Conservation (phyloP, 352 stramenopile genomes). For the Pythium rishiriense region DNA sequence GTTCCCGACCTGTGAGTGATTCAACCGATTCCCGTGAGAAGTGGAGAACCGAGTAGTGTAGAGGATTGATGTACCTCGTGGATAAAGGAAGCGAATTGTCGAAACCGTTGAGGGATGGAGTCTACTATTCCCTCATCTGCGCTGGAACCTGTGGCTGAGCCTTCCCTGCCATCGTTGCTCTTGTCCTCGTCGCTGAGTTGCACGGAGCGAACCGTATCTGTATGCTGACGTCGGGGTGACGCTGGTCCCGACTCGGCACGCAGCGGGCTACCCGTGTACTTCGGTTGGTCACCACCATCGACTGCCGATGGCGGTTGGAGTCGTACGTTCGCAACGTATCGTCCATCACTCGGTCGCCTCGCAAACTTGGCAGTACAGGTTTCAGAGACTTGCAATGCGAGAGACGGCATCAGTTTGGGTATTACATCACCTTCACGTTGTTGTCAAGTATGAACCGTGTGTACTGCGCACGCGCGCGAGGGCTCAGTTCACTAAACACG, state of each 20-base stretch:
- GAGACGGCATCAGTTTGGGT: background rate
- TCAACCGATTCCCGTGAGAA: background rate
- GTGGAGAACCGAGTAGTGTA: no score
- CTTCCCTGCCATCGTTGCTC: background rate
- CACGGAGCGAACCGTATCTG: background rate
- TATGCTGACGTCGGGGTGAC: background rate
- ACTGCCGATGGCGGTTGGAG: constrained; percentile 19
- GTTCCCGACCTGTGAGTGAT: background rate
- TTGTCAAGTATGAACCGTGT: constrained; percentile 70
- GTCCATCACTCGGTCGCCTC: constrained; percentile 45
- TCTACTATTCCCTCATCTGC: background rate
- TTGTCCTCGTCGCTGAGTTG: background rate
- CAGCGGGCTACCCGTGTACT: background rate
- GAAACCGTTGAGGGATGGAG: background rate
- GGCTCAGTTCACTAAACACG: constrained; percentile 66
- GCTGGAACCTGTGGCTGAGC: background rate
- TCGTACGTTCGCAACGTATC: constrained; percentile 61
- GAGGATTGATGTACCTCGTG: constrained; percentile 7
- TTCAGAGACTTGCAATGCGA: background rate
- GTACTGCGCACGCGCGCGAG: constrained; percentile 57
- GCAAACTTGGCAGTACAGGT: constrained; percentile 41
- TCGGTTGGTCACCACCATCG: background rate
- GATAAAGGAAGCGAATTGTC: constrained; percentile 7
- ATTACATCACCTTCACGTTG: constrained; percentile 45
- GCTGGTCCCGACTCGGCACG: background rate